These are phyloP conservation scores for Sporothrix luriei DNA, from an alignment of 2,329 filamentous ascomycete genomes.

Conservation along the genomic window DNA sequence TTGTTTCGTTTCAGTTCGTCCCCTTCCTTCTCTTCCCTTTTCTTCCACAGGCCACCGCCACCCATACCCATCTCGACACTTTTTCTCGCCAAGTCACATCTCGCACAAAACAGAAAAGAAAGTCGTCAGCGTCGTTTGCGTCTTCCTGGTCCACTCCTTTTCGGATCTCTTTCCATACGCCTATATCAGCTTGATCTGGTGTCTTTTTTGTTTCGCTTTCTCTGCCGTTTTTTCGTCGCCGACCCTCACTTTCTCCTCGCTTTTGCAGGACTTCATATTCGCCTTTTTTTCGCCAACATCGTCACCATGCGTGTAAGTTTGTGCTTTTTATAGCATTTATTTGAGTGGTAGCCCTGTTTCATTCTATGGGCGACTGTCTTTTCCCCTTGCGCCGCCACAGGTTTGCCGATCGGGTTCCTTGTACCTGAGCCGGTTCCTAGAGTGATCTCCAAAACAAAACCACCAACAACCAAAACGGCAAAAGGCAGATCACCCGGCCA, in stretches of 20 bases:
- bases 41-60: not conserved
- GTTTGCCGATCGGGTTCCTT: not conserved
- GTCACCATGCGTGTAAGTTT: slow-evolving; percentile 33
- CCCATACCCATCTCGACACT: not conserved
- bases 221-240: not conserved
- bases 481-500: slow-evolving; percentile 13
- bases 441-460: slow-evolving; percentile 5
- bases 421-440: not conserved
- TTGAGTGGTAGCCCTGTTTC: not conserved
- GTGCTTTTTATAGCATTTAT: not conserved
- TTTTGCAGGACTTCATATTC: not conserved
- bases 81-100: not conserved
- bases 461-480: not conserved
- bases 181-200: not conserved
- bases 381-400: not conserved
- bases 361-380: not conserved
- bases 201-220: not conserved
- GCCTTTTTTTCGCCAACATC: not conserved
- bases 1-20: not conserved
- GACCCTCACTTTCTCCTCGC: not conserved
- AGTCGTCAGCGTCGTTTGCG: slow-evolving; percentile 24
- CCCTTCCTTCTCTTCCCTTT: not conserved
- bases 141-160: slow-evolving; percentile 2
- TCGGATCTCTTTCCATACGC: not conserved
- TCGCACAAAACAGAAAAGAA: slow-evolving; percentile 12